Percentiles rank a stretch among this genome's conserved stretches.
These are phyloP conservation scores for Agaricus blazei DNA, from an alignment of 768 basidiomycete genomes.

Conservation along the genomic window DNA sequence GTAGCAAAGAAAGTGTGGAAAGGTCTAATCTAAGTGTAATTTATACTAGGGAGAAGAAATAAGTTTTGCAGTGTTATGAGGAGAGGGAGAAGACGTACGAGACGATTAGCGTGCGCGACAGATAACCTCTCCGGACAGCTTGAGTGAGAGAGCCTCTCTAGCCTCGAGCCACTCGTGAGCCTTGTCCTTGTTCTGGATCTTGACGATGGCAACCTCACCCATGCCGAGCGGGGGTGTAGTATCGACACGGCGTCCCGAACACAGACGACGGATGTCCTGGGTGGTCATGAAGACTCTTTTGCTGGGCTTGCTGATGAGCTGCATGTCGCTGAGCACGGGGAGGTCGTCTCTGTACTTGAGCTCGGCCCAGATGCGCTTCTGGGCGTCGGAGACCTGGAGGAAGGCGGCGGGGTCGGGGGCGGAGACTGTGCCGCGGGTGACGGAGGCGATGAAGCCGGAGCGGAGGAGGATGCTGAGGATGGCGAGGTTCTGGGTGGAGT, in stretches of 20 bases:
- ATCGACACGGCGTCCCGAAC: conserved; percentile 78
- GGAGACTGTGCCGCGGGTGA: conserved; percentile 74
- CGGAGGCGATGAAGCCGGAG: conserved; percentile 77
- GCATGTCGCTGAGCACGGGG: conserved; percentile 77
- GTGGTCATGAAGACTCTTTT: conserved; percentile 72
- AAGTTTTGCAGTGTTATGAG: not conserved
- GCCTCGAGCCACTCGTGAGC: conserved; percentile 89
- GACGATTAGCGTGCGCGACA: conserved; percentile 58
- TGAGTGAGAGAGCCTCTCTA: conserved; percentile 80
- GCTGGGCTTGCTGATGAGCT: conserved; percentile 80
- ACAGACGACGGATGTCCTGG: conserved; percentile 70
- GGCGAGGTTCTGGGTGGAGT: conserved; percentile 86
- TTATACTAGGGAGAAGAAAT: too few relatives aligned
- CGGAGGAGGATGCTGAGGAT: conserved; percentile 91
- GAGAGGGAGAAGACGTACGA: too few relatives aligned
- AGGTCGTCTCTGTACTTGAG: conserved; percentile 91
- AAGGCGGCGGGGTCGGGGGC: conserved; percentile 65
- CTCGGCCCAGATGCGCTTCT: conserved; percentile 86
- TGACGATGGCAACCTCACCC: conserved; percentile 90
- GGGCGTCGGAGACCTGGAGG: conserved; percentile 47
- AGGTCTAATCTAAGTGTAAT: not conserved
- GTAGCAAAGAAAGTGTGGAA: not conserved
- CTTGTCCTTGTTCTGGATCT: conserved; percentile 46
- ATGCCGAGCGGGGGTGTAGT: conserved; percentile 80
- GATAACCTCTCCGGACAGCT: conserved; percentile 79